phyloP scores from a whole-genome alignment of 371 early-diverging fungal species.

The Batkoa obscura region DNA sequence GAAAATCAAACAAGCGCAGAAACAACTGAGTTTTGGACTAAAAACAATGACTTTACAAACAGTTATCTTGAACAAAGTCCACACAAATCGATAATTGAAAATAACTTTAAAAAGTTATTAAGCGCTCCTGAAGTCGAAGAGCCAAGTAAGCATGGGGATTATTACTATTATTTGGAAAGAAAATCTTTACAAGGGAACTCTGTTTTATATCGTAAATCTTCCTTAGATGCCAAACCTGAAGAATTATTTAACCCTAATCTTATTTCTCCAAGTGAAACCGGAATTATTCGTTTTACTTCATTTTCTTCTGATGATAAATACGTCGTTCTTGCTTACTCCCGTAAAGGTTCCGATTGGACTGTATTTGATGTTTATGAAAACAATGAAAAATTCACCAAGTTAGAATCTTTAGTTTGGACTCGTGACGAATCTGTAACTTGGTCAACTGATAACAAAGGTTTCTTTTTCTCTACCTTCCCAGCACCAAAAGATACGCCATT shows the following conservation, averaged over 20 bases:
- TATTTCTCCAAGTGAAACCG: constrained; percentile 15
- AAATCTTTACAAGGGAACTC: constrained; percentile 28
- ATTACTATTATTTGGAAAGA: constrained; percentile 37
- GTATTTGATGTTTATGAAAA: constrained; percentile 22
- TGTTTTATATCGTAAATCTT: constrained; percentile 9
- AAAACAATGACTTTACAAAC: background rate
- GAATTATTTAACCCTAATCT: constrained; percentile 9
- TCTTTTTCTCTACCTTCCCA: constrained; percentile 22
- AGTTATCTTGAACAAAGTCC: background rate
- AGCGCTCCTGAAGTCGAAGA: background rate
- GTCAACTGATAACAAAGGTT: constrained; percentile 38
- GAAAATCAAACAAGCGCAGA: constrained; percentile 23
- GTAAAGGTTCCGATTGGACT: constrained; percentile 41
- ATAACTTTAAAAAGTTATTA: background rate
- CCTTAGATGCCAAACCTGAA: background rate
- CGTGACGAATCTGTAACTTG: constrained; percentile 32
- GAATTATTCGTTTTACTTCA: constrained; percentile 16
- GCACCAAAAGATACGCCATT: background rate
- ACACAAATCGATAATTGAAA: background rate
- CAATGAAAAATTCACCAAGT: constrained; percentile 3
- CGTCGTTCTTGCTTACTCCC: constrained; percentile 19
- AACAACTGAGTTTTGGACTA: constrained; percentile 12
- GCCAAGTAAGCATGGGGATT: constrained; percentile 27
- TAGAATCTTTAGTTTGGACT: constrained; percentile 18
- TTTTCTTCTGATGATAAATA: constrained; percentile 26